These are phyloP conservation scores for Mortierella sp. DNA, from an alignment of 371 early-diverging fungal species.

Conservation along the genomic window DNA sequence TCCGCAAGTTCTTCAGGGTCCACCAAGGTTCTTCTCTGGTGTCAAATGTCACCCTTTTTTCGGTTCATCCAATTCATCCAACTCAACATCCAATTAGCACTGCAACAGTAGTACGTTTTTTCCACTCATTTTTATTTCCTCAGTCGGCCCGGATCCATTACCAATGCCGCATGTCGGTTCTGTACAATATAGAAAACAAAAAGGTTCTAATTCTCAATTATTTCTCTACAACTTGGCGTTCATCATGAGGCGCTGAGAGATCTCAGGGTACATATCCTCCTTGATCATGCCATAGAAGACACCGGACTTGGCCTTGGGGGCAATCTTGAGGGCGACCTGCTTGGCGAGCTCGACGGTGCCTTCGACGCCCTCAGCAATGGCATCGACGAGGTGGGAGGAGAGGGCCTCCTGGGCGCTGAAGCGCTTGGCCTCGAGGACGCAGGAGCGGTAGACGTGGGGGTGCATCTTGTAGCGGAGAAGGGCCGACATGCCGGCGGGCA, in stretches of 20 bases:
- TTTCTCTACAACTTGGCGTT: slow-evolving; percentile 38
- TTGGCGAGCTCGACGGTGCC: slow-evolving; percentile 67
- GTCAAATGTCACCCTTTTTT: neutral
- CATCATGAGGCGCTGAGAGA: slow-evolving; percentile 22
- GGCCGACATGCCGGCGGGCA: slow-evolving; percentile 83
- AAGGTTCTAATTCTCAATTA: neutral
- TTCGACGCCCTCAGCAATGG: slow-evolving; percentile 61
- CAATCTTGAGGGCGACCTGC: slow-evolving; percentile 69
- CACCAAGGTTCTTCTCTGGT: neutral
- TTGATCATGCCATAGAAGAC: slow-evolving; percentile 43
- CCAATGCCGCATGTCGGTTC: neutral
- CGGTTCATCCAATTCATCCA: neutral
- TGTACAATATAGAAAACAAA: slow-evolving; percentile 6
- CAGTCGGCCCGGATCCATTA: neutral
- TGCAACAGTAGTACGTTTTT: neutral
- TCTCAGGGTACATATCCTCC: slow-evolving; percentile 59
- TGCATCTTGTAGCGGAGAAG: slow-evolving; percentile 74
- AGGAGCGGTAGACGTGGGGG: slow-evolving; percentile 70
- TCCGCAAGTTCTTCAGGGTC: neutral
- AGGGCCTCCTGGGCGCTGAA: slow-evolving; percentile 77
- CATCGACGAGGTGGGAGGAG: slow-evolving; percentile 74
- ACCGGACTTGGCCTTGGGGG: slow-evolving; percentile 66
- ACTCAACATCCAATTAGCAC: too few species aligned
- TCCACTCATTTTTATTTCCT: neutral
- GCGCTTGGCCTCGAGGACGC: slow-evolving; percentile 77